Base-by-base conservation (phyloP, 306 rosid genomes). In the Acacia crassicarpa region DNA sequence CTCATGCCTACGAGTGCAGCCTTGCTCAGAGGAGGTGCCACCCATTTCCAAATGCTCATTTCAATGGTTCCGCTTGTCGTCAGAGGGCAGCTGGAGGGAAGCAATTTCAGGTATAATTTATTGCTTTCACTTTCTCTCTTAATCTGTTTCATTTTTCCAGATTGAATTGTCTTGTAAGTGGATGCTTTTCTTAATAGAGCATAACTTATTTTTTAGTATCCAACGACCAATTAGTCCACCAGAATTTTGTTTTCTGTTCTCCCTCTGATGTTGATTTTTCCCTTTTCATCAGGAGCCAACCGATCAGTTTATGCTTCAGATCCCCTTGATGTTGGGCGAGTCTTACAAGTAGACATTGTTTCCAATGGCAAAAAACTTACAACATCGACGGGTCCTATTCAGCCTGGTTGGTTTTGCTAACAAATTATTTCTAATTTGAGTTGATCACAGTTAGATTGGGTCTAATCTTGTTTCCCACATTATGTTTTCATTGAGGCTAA, bases 41-140 rank as follows among this genome's bases (percentile, higher is more conserved):
- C 91, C 82, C 4, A 89, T 92, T 83, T 86, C 93, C 27, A 89
- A 86, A 81, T 93, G 99, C 80, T 91, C 87, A 27, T 85, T 95
- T 81, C 98, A 93, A 83, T 95, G 99, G 99, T 92, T 85, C 83
- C 93, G 99, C 72, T 84, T 91, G 61, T 95, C 99, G 61, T 83
- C 87, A 46, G 99, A 93, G 65, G 92, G 95, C 68, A 93, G 91
- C 89, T 87, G 96, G 90, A 92, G 92, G 76, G 97, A 95, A 88
- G 88, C 83, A 49, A 93, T 95, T 84, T 90, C 97, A 88, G 97
- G 99, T 92, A 87, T 72, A 46, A 46, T 51, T 72, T 10, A 2
- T 72, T 22, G 38, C 15, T 44, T 23, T 72, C 13, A 8, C 15
- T 73, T 19, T 54, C 35, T 25, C 74, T 54, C 65, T 72, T 67